Base-by-base conservation (phyloP, 2,329 filamentous ascomycete species). In the Rugonectria rugulosa region DNA sequence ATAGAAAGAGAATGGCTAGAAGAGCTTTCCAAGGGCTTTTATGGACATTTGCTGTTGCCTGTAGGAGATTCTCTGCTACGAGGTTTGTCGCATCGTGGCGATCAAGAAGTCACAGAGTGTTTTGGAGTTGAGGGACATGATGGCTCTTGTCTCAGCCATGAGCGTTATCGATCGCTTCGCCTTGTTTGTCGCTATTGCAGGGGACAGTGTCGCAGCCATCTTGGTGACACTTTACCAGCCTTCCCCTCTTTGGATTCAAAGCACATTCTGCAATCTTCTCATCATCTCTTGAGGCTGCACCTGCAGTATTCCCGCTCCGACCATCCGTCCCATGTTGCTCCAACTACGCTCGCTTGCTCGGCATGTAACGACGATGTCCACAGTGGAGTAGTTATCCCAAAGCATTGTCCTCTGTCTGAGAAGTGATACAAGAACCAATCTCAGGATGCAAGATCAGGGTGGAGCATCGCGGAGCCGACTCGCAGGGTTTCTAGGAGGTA, bases 21-120 rank as follows among this genome's bases (percentile, higher is more conserved):
- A 23, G 26, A 12, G 17, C 6, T 2, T n/a, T 34, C 17, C 14
- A 10, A 15, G 24, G 34, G 45, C 43, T 64, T 66, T 67, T 66
- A 66, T 57, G 44, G 32, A 9, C 29, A 17, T 49, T 29, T 6
- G 14, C 48, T 48, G 32, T 15, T 15, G 27, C 31, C 31, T 34
- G 47, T 42, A 47, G 36, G 31, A 34, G 38, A 44, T 20, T 15
- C 51, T 55, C 53, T 66, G 62, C 56, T 62, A 67, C 64, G 21
- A 51, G 21, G 34, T 52, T 52, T 62, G 64, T 66, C 47, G 66
- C 64, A 67, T 53, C 52, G 19, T 32, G 46, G 38, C 59, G 63
- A 56, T 56, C 53, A 56, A 29, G 37, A 46, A 56, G 27, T 19
- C 11, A 11, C 19, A 34, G 51, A 23, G 23, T 45, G 53, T 56